Percentiles rank a stretch among this genome's conserved stretches.
phyloP scores from a whole-genome alignment of 148 eudicot species.

The Fagopyrum tataricum region DNA sequence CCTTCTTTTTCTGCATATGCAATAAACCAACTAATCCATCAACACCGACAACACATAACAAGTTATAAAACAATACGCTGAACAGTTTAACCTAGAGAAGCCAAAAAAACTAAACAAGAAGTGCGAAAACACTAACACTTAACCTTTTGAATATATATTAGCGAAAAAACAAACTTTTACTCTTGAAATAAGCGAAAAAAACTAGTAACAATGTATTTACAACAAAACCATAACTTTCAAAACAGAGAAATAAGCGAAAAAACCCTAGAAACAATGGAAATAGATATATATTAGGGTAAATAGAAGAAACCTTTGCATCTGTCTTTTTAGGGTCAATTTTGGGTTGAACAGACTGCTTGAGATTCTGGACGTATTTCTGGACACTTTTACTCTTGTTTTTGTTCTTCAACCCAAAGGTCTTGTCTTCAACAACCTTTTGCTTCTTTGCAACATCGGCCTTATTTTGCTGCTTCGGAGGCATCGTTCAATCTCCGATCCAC shows the following conservation, averaged over 20 bases:
- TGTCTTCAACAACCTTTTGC: conserved; percentile 85
- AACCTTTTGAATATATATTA: too few relatives aligned
- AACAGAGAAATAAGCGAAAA: background rate
- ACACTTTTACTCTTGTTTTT: conserved; percentile 84
- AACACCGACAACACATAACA: background rate
- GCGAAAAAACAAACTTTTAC: too few relatives aligned
- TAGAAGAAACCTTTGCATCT: conserved; percentile 51
- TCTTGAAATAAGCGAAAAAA: too few relatives aligned
- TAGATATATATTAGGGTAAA: background rate
- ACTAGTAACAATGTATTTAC: too few relatives aligned
- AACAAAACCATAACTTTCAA: background rate
- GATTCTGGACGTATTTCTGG: conserved; percentile 82
- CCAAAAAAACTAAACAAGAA: background rate
- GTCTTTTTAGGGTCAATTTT: conserved; percentile 56
- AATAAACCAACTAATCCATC: conserved; percentile 12
- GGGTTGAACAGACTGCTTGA: conserved; percentile 57
- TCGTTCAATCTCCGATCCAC: conserved; percentile 15
- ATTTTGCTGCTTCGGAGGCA: conserved; percentile 86
- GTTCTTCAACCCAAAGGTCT: conserved; percentile 91
- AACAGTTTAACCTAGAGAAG: background rate
- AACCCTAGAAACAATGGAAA: background rate
- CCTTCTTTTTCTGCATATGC: conserved; percentile 75
- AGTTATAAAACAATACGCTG: background rate
- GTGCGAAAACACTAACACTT: background rate
- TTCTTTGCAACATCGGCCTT: conserved; percentile 86